These are phyloP conservation scores for Clohesyomyces aquaticus DNA, from an alignment of 495 filamentous ascomycete species.

Conservation along the genomic window DNA sequence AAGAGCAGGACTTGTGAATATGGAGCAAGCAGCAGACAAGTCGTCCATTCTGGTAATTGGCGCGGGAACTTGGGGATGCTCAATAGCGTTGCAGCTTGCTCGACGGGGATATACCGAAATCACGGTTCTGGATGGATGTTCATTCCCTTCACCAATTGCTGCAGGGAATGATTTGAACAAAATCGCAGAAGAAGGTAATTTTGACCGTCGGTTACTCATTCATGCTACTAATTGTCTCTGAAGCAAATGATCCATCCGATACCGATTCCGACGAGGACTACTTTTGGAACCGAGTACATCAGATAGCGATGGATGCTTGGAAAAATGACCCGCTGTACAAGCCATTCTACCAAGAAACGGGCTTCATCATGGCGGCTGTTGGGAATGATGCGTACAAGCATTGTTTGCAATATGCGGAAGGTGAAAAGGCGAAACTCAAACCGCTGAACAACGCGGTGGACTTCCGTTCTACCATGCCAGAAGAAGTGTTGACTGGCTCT, in stretches of 20 bases:
- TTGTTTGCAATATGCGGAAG: slow-evolving; percentile 32
- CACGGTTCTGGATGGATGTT: slow-evolving; percentile 53
- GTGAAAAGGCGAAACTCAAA: slow-evolving; percentile 45
- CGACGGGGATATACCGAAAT: slow-evolving; percentile 55
- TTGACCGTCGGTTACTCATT: neutral
- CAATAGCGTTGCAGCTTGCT: slow-evolving; percentile 56
- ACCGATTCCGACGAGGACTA: slow-evolving; percentile 43
- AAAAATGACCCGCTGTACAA: slow-evolving; percentile 54
- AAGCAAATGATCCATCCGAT: slow-evolving; percentile 27
- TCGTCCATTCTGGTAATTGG: slow-evolving; percentile 3
- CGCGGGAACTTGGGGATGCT: slow-evolving; percentile 48
- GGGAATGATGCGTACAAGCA: slow-evolving; percentile 48
- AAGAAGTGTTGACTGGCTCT: slow-evolving; percentile 55
- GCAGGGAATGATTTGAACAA: slow-evolving; percentile 63
- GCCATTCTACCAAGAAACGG: slow-evolving; percentile 55
- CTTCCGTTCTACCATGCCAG: slow-evolving; percentile 57
- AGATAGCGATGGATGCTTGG: slow-evolving; percentile 53
- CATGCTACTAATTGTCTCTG: neutral
- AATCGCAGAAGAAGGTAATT: slow-evolving; percentile 57
- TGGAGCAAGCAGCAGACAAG: neutral
- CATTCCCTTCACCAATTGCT: slow-evolving; percentile 53
- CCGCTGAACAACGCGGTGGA: slow-evolving; percentile 47
- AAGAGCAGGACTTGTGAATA: too few species aligned
- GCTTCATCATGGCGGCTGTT: slow-evolving; percentile 53
- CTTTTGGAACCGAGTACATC: slow-evolving; percentile 48